phyloP scores from a whole-genome alignment of 73 alveolate genomes.

The Tetrahymena thermophila region DNA sequence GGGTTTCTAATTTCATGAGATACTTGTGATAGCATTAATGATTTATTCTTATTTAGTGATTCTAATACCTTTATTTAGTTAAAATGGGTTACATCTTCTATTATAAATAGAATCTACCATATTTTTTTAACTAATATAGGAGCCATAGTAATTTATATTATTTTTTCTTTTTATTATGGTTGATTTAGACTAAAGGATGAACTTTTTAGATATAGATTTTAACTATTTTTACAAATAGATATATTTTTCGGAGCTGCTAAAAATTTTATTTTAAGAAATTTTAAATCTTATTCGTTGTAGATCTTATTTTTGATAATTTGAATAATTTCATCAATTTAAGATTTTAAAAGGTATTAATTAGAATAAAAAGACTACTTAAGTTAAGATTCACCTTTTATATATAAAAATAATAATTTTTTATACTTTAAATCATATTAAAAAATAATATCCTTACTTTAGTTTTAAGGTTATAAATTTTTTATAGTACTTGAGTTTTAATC shows the following conservation, averaged over 20 bases:
- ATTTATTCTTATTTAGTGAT: neutral
- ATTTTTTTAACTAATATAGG: neutral
- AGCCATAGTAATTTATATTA: neutral
- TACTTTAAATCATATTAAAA: too few relatives aligned
- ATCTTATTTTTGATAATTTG: neutral
- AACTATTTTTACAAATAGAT: neutral
- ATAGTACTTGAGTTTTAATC: neutral
- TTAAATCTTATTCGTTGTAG: neutral
- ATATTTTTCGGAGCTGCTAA: neutral
- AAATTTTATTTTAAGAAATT: too few relatives aligned
- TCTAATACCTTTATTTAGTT: neutral
- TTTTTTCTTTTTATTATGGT: neutral
- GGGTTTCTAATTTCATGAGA: neutral
- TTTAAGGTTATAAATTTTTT: neutral
- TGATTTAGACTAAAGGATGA: neutral
- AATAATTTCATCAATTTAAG: neutral
- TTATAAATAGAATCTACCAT: neutral
- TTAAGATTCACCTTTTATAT: neutral
- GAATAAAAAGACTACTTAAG: neutral
- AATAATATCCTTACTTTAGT: neutral
- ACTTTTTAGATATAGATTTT: neutral
- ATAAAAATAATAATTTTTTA: too few relatives aligned
- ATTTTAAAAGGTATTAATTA: neutral
- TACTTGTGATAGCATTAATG: neutral
- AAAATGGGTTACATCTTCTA: neutral